Evolutionary conservation across 1,284 basidiomycete genomes (phyloP).

Genomic region (Sanghuangporus sanghuang): DNA sequence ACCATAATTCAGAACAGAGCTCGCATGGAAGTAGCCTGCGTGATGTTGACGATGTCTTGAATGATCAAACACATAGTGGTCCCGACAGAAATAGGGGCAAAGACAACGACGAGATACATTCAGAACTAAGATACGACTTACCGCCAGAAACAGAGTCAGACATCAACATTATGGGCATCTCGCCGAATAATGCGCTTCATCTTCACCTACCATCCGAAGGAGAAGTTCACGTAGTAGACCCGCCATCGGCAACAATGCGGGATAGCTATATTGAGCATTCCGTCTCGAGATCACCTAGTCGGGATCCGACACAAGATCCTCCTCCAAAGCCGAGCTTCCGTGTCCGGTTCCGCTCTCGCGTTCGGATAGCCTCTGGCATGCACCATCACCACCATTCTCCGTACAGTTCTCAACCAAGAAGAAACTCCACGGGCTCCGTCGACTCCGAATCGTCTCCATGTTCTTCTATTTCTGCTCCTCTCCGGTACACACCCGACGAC

Average conservation of each 20-base stretch:
- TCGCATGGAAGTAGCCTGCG: background rate
- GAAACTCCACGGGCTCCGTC: conserved; percentile 20
- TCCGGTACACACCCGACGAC: conserved; percentile 51
- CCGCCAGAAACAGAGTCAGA: background rate
- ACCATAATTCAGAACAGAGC: background rate
- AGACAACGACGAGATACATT: background rate
- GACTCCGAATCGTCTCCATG: conserved; percentile 57
- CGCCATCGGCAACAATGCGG: background rate
- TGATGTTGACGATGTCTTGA: background rate
- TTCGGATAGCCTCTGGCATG: conserved; percentile 48
- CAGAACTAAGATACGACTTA: conserved; percentile 1
- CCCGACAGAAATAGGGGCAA: background rate
- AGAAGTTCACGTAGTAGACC: background rate
- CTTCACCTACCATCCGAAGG: background rate
- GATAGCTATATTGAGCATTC: background rate
- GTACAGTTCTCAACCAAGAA: conserved; percentile 6
- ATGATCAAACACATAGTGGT: background rate
- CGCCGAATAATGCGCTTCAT: conserved; percentile 3
- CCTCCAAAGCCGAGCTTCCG: conserved; percentile 20
- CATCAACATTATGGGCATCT: background rate
- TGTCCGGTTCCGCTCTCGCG: conserved; percentile 51
- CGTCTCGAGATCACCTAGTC: background rate
- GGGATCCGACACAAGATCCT: background rate
- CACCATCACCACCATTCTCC: conserved; percentile 24
- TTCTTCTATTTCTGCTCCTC: conserved; percentile 68